Conservation (phyloP, 2,329 filamentous ascomycete species). For the Paecilomyces dactylethromorphus region DNA sequence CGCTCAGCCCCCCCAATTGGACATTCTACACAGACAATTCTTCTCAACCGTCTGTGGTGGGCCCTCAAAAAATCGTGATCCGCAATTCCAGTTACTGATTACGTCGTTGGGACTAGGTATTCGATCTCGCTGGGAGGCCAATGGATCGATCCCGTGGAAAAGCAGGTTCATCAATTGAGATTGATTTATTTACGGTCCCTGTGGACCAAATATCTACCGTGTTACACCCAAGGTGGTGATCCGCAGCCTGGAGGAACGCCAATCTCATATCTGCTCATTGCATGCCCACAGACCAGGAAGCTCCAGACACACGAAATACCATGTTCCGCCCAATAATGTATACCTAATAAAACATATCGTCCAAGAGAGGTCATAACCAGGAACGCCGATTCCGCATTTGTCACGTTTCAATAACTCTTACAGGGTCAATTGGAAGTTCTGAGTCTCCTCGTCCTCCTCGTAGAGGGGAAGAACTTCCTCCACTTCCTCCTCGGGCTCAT, state of each 20-base stretch:
- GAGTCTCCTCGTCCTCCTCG: slow-evolving; percentile 32
- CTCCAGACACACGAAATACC: background rate
- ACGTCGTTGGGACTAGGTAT: background rate
- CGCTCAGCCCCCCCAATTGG: background rate
- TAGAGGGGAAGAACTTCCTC: slow-evolving; percentile 24
- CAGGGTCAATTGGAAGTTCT: slow-evolving; percentile 34
- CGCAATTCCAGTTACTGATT: slow-evolving; percentile 2
- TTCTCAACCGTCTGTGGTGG: background rate
- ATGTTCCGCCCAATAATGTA: slow-evolving; percentile 1
- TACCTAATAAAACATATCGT: slow-evolving; percentile 1
- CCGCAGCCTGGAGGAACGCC: background rate
- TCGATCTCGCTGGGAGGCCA: background rate
- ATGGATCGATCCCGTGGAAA: background rate
- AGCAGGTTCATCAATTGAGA: background rate
- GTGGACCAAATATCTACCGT: background rate
- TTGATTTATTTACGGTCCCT: background rate
- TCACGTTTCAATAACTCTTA: slow-evolving; percentile 10
- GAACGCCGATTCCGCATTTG: slow-evolving; percentile 4
- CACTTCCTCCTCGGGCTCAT: slow-evolving; percentile 14
- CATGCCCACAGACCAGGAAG: background rate
- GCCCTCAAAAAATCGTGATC: slow-evolving; percentile 20
- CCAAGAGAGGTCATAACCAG: background rate
- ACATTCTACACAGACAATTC: background rate
- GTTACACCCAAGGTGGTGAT: background rate
- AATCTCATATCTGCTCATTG: background rate